These are phyloP conservation scores for Acer campestre DNA, from an alignment of 345 rosid species.

Conservation along the genomic window DNA sequence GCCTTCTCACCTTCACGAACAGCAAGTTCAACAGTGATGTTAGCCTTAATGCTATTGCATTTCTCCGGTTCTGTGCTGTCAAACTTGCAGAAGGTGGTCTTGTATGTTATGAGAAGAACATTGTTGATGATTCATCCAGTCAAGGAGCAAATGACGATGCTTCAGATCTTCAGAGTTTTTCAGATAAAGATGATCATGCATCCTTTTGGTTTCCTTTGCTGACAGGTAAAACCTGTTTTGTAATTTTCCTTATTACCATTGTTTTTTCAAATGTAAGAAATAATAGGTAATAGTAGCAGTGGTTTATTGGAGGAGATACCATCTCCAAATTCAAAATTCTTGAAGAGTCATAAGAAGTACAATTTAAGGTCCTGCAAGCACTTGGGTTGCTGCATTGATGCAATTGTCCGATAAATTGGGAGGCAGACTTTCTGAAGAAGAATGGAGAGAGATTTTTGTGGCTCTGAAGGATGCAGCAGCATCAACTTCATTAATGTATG, in stretches of 20 bases:
- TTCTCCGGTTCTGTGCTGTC: slow-evolving; percentile 92
- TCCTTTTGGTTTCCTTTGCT: slow-evolving; percentile 96
- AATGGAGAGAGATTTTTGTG: slow-evolving; percentile 66
- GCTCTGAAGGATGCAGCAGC: slow-evolving; percentile 74
- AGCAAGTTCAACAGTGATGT: slow-evolving; percentile 87
- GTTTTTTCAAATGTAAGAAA: not conserved
- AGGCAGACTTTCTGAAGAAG: slow-evolving; percentile 60
- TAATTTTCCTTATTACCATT: not conserved
- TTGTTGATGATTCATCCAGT: slow-evolving; percentile 39
- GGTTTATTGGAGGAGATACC: not conserved
- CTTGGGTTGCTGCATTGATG: slow-evolving; percentile 68
- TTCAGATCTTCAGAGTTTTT: slow-evolving; percentile 36
- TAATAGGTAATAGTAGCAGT: not conserved
- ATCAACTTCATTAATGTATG: too few relatives aligned
- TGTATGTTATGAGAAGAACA: slow-evolving; percentile 59
- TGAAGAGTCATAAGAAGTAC: slow-evolving; percentile 61
- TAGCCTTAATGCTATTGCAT: slow-evolving; percentile 94
- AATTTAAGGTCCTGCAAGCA: slow-evolving; percentile 77
- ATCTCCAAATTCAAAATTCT: not conserved
- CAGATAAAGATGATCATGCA: slow-evolving; percentile 72
- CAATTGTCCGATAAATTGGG: slow-evolving; percentile 66
- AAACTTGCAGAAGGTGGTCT: slow-evolving; percentile 95
- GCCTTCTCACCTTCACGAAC: slow-evolving; percentile 89
- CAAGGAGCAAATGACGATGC: slow-evolving; percentile 34
- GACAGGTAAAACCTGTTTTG: slow-evolving; percentile 59